Evolutionary conservation across 306 rosid species (phyloP), one percentile per base, ranked within the genome.

Genomic region (Prunus kanzakura): DNA sequence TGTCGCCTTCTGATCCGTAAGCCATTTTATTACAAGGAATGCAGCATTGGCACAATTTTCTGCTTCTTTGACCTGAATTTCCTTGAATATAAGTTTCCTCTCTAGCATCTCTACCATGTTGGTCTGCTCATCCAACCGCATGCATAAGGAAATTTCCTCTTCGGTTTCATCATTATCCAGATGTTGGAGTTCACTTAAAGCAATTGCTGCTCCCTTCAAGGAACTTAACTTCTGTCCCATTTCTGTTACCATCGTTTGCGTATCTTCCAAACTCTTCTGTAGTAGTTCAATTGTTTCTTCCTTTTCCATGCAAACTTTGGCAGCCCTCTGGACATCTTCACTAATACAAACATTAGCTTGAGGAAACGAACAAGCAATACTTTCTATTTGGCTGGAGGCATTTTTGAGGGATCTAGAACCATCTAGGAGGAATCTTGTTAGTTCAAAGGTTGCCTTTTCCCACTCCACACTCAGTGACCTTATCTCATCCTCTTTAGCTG

Each of bases 331-430:
- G 60, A 95, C 87, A 77, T 88, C 89, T 85, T 92, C 93, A 27
- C 83, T 81, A 70, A 92, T 80, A 73, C 85, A 79, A 74, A 81
- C 67, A 83, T 87, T 88, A 51, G 74, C 89, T 73, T 85, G 85
- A 7, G 96, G 96, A 82, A 92, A 95, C 82, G 96, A 89, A 79
- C 83, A 49, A 35, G 88, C 77, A 70, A 95, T 92, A 74, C 75
- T 79, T 86, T 95, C 87, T 68, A 89, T 87, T 78, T 95, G 93
- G 27, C 92, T 82, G 69, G 92, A 84, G n/a, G 90, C 96, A 81
- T 86, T 93, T 83, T 73, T 90, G 76, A 95, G 92, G 79, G 95
- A 89, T 81, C 89, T 95, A 76, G 96, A 90, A 71, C 98, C 91
- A 82, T 95, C 98, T 12, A 87, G 82, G 83, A 95, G 96, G 82